Evolutionary conservation across 345 rosid species (phyloP), one percentile per base, ranked within the genome.

Genomic region (Orychophragmus violaceus): DNA sequence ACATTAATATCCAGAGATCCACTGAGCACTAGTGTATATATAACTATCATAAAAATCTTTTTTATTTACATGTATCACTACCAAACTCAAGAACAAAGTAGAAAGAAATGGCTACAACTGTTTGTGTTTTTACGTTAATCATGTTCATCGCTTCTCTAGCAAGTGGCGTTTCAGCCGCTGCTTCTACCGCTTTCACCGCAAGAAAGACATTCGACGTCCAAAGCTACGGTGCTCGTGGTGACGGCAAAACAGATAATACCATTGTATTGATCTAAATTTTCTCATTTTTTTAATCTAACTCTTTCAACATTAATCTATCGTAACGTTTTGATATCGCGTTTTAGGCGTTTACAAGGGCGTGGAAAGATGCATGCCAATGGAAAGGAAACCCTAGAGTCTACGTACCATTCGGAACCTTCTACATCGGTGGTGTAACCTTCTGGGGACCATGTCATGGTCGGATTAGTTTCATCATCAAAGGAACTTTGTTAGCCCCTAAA

Each of bases 161-260:
- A 32, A 59, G 30, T n/a, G 27, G 28, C 48, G 56, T 62, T 62
- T 44, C 50, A 44, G 46, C 57, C 62, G 29, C 54, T 17, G 27
- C 23, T 32, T 11, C 59, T 0, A 4, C 29, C 44, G 23, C 32
- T 18, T 3, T n/a, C 23, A 5, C 5, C 13, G 28, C 13, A 2
- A 58, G 23, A 24, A 75, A 56, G 21, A 18, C 36, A 13, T 75
- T 75, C 41, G 74, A 75, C 41, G 70, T 75, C 22, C 36, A 70
- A 56, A 48, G 14, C 35, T 75, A 75, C 21, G 78, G 78, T 48
- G 78, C 70, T 50, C 69, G 60, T 5, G 74, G 74, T 49, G 78
- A 75, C 33, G 78, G 78, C 59, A 75, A 48, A 63, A 69, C 70
- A 55, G 66, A 75, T 35, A 75, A 75, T 35, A 13, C 74, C n/a